Conservation (phyloP, 1,139 yeast genomes). For the Kluyveromyces sp. region DNA sequence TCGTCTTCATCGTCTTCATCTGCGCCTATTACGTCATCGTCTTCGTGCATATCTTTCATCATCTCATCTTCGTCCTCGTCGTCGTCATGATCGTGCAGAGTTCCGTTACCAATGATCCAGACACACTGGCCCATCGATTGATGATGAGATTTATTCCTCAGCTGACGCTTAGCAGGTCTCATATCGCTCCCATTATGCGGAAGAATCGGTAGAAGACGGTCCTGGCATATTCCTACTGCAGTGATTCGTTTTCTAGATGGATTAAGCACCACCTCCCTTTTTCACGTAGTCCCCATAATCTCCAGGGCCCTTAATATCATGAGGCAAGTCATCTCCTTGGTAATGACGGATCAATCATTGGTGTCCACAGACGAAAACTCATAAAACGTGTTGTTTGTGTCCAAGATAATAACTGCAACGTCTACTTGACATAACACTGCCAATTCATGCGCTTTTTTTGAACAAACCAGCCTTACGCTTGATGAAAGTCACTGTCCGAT, state of each 20-base stretch:
- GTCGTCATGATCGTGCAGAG: neutral
- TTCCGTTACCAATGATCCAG: neutral
- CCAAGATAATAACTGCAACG: slow-evolving; percentile 80
- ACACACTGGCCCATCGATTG: neutral
- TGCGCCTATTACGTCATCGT: slow-evolving; percentile 11
- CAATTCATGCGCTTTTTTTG: slow-evolving; percentile 92
- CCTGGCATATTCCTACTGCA: slow-evolving; percentile 10
- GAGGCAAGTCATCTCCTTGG: slow-evolving; percentile 34
- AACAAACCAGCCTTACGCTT: slow-evolving; percentile 92
- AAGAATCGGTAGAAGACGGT: neutral
- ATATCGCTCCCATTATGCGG: neutral
- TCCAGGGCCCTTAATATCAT: slow-evolving; percentile 54
- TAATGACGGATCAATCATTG: slow-evolving; percentile 52
- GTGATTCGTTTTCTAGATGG: slow-evolving; percentile 20
- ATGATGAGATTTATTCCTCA: neutral
- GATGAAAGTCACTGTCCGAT: slow-evolving; percentile 81
- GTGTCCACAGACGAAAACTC: slow-evolving; percentile 75
- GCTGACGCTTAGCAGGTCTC: slow-evolving; percentile 1
- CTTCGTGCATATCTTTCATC: slow-evolving; percentile 25
- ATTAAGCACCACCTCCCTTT: slow-evolving; percentile 24
- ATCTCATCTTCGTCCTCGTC: slow-evolving; percentile 19
- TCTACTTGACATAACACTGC: slow-evolving; percentile 91
- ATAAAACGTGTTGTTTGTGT: slow-evolving; percentile 65
- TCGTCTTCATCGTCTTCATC: slow-evolving; percentile 11
- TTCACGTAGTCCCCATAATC: slow-evolving; percentile 40